Evolutionary conservation across 805 yeast genomes (phyloP), one percentile per base, ranked within the genome.

Genomic region (Candida koratica): DNA sequence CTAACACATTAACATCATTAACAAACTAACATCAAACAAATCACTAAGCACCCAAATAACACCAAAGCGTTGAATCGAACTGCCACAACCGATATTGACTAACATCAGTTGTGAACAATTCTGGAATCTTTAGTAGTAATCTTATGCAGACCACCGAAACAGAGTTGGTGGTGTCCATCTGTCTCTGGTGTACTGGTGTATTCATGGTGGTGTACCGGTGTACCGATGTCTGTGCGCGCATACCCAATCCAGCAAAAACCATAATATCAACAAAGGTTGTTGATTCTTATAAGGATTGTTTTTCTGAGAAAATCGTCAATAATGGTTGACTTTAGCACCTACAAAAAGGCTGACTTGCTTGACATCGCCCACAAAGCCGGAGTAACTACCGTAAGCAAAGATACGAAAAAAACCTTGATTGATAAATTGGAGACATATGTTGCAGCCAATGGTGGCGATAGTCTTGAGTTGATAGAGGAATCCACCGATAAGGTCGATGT

Each of bases 331-430:
- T 61, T 53, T 48, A 49, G 47, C 26, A 42, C 51, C 28, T 61
- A 48, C 44, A 67, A 61, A 45, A 67, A 67, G 48, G 68, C 69
- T 28, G 72, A 67, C 36, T 54, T 67, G 42, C 51, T 59, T 45
- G 49, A 46, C 28, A 61, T 57, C 25, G 59, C 61, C 41, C 58
- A 49, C 26, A 61, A 60, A 41, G 57, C 61, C 25, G 71, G 61
- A 23, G 44, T 64, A 19, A 48, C 55, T 32, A 53, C 60, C 24
- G 47, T 54, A 33, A 42, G 62, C 27, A 67, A 66, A 45, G 71
- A 65, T 46, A 66, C 71, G 29, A 67, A 67, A 51, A 62, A 58
- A 46, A 50, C 59, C 4, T 59, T 67, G 49, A 49, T 64, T 18
- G 70, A 65, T 27, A 67, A 61, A 41, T 52, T 67, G 35, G 60